Evolutionary conservation across 129 eudicot genomes (phyloP), one percentile per base, ranked within the genome.

Genomic region (Artemisia tridentata): DNA sequence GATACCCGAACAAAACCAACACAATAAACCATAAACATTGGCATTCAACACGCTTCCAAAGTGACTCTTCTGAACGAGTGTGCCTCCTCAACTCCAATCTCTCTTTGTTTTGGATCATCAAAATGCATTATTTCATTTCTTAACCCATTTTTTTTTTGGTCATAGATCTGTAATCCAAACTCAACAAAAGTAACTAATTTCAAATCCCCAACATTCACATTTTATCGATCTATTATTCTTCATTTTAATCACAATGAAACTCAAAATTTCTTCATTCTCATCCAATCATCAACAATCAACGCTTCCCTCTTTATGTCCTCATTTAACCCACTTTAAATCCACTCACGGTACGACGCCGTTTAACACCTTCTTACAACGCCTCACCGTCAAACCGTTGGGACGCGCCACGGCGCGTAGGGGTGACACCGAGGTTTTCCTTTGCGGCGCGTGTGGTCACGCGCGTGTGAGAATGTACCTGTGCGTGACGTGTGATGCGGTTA

Each of bases 401-500:
- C 97, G 89, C 73, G 89, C 95, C 63, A 60, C 85, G 27, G 78
- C 87, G 60, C 80, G 75, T 1, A 50, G 75, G 52, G 86, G 51
- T 19, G 56, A 71, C 3, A 21, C 72, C 7, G 77, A 76, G 74
- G 25, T 51, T 4, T 54, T 83, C 70, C 65, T 43, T 0, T 91
- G 97, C 69, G 56, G 72, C 71, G 70, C 77, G 29, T 88, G 96
- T 23, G 56, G 68, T 11, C 57, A 52, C 65, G 50, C 78, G 63
- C 80, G 85, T 11, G 64, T 63, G n/a, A 82, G 91, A 2, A 81
- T 91, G 11, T 82, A 82, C 76, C 75, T 79, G 3, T 91, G 97
- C 76, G 55, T 86, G 47, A 31, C 86, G 12, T 91, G 97, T 79
- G 81, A 83, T 72, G 52, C 71, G 38, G 66, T 80, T 20, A 69